Conservation (phyloP, 2,329 filamentous ascomycete species). For the Nemania diffusa region DNA sequence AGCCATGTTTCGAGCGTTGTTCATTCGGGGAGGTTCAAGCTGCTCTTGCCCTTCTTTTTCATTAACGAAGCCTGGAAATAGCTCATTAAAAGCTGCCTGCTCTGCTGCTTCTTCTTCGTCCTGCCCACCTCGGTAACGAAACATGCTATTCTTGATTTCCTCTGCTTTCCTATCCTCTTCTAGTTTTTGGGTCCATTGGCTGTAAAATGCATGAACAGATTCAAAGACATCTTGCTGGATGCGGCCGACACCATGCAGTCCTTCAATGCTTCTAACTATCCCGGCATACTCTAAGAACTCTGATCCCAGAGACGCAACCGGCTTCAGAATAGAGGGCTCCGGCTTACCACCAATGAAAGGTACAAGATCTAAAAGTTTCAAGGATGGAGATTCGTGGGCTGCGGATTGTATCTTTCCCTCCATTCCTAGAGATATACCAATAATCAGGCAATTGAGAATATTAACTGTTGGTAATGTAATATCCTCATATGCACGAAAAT, state of each 20-base stretch:
- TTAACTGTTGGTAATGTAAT: slow-evolving; percentile 81
- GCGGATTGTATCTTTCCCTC: slow-evolving; percentile 51
- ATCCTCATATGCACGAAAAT: slow-evolving; percentile 85
- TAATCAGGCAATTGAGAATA: slow-evolving; percentile 80
- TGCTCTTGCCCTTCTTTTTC: slow-evolving; percentile 55
- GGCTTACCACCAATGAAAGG: slow-evolving; percentile 67
- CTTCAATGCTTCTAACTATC: slow-evolving; percentile 60
- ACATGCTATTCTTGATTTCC: slow-evolving; percentile 79
- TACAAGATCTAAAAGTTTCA: slow-evolving; percentile 57
- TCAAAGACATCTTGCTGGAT: slow-evolving; percentile 68
- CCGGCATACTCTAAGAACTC: slow-evolving; percentile 64
- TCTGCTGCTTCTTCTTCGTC: slow-evolving; percentile 81
- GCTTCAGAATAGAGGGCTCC: slow-evolving; percentile 40
- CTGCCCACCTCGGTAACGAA: slow-evolving; percentile 81
- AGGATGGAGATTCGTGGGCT: slow-evolving; percentile 37
- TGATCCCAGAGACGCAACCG: slow-evolving; percentile 50
- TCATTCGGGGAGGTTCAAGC: slow-evolving; percentile 48
- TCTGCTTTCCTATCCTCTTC: slow-evolving; percentile 79
- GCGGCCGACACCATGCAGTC: slow-evolving; percentile 53
- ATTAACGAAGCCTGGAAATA: slow-evolving; percentile 83
- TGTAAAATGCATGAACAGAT: slow-evolving; percentile 77
- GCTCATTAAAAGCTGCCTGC: slow-evolving; percentile 77
- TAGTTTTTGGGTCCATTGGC: slow-evolving; percentile 82
- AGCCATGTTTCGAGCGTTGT: slow-evolving; percentile 64
- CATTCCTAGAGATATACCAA: slow-evolving; percentile 75